Evolutionary conservation across 2,329 filamentous ascomycete genomes (phyloP), one percentile per base, ranked within the genome.

Genomic region (Colletotrichum sp.): DNA sequence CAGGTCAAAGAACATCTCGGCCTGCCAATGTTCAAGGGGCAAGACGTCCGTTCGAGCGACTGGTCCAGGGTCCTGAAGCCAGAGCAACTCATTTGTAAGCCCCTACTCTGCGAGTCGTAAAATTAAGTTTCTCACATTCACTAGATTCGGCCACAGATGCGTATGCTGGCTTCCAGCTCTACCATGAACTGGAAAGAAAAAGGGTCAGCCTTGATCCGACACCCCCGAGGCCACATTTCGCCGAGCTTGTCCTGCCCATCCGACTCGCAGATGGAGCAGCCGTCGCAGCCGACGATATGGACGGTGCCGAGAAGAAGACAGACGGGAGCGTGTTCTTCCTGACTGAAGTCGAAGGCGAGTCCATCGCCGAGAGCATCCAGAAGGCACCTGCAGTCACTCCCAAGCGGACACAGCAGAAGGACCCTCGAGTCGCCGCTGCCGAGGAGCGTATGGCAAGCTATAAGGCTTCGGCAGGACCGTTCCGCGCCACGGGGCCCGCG

Each of bases 121-220:
- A 15, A 55, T 3, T 2, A 30, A 34, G 15, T 4, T n/a, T 28
- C 30, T 16, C 16, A 80, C 67, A 79, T 83, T 83, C 32, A 84
- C 78, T 79, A 94, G 93, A 96, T 83, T 92, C 95, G 12, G 95
- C 95, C 15, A 93, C 94, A 1, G 95, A 98, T 82, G 94, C 95
- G 0, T 98, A 98, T 81, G 95, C 94, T 75, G 91, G 93, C 58
- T 84, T 94, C 13, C 93, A 95, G 71, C 86, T 98, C 2, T 98
- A 92, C 80, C 88, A 95, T 75, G 88, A 90, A 1, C 86, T 98
- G 60, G 93, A 98, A 73, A 85, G 90, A 66, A 91, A 94, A 79
- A 89, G 96, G 18, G 87, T 91, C 78, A 86, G 87, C 8, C 86
- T 98, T 76, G 84, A 91, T 15, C 95, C 95, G 2, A 89, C 86